Evolutionary conservation across 164 flowering plant species (phyloP).

Genomic region (Houttuynia cordata): DNA sequence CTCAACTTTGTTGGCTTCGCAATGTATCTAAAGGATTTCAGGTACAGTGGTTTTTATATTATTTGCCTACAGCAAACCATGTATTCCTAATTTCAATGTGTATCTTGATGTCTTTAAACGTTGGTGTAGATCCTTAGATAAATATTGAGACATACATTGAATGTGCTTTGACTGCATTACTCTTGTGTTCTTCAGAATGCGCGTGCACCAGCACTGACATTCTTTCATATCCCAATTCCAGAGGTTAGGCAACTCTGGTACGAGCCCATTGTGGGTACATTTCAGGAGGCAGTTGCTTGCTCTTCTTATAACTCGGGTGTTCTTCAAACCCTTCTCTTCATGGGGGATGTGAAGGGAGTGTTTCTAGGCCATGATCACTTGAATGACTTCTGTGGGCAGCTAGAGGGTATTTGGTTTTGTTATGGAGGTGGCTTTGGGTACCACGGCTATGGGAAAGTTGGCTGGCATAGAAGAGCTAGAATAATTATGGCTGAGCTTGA

Average conservation of each 20-base stretch:
- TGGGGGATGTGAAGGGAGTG: slow-evolving; percentile 67
- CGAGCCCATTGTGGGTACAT: slow-evolving; percentile 35
- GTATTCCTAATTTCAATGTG: too few species aligned
- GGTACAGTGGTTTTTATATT: slow-evolving; percentile 20
- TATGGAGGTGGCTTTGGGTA: slow-evolving; percentile 91
- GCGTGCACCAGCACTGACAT: slow-evolving; percentile 39
- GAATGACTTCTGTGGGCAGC: slow-evolving; percentile 83
- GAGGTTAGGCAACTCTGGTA: slow-evolving; percentile 51
- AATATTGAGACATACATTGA: neutral
- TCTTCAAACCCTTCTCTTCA: slow-evolving; percentile 40
- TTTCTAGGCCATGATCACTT: slow-evolving; percentile 84
- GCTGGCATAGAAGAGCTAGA: slow-evolving; percentile 74
- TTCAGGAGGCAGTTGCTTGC: slow-evolving; percentile 68
- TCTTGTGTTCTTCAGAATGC: slow-evolving; percentile 1
- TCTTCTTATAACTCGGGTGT: slow-evolving; percentile 65
- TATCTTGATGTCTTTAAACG: neutral
- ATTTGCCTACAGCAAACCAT: neutral
- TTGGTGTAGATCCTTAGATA: neutral
- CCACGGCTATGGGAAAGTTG: slow-evolving; percentile 74
- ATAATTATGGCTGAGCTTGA: slow-evolving; percentile 48
- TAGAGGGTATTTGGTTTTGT: slow-evolving; percentile 71
- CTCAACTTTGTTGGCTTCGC: slow-evolving; percentile 77
- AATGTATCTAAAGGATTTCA: slow-evolving; percentile 25
- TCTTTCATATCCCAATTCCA: slow-evolving; percentile 93
- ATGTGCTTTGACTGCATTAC: neutral